These are phyloP conservation scores for Epichloe typhina DNA, from an alignment of 2,329 filamentous ascomycete species.

Conservation along the genomic window DNA sequence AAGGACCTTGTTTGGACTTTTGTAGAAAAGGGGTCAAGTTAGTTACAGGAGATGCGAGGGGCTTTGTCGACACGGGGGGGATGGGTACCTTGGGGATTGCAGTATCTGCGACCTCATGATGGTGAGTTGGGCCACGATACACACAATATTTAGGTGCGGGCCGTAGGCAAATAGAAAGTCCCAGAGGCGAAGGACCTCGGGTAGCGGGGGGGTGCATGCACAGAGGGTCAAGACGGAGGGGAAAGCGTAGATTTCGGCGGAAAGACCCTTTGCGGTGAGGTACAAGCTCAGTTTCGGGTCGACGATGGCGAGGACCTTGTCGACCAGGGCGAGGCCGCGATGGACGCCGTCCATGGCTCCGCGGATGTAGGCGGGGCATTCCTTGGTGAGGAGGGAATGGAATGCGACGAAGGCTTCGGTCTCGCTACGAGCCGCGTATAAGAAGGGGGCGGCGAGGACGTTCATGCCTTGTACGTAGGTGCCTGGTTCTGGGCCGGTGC, in stretches of 20 bases:
- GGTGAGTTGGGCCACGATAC: slow-evolving; percentile 89
- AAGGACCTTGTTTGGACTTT: slow-evolving; percentile 82
- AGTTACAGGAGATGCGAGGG: slow-evolving; percentile 5
- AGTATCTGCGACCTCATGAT: slow-evolving; percentile 77
- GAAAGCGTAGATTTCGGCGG: slow-evolving; percentile 92
- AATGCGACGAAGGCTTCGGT: slow-evolving; percentile 90
- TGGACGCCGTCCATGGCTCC: slow-evolving; percentile 97
- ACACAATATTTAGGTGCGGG: slow-evolving; percentile 85
- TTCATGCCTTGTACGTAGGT: slow-evolving; percentile 99
- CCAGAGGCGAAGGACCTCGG: slow-evolving; percentile 87
- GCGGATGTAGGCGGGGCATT: slow-evolving; percentile 87
- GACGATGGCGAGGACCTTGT: slow-evolving; percentile 82
- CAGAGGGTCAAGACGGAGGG: slow-evolving; percentile 89
- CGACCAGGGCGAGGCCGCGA: slow-evolving; percentile 77
- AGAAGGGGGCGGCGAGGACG: slow-evolving; percentile 85
- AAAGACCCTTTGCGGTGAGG: slow-evolving; percentile 72
- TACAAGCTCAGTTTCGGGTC: slow-evolving; percentile 79
- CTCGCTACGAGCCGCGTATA: slow-evolving; percentile 89
- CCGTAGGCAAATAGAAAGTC: slow-evolving; percentile 96
- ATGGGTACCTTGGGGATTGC: slow-evolving; percentile 60
- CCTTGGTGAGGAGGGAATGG: slow-evolving; percentile 70
- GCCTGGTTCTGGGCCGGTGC: slow-evolving; percentile 49
- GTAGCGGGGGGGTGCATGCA: slow-evolving; percentile 87
- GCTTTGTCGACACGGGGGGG: not conserved
- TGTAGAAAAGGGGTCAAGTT: slow-evolving; percentile 9